Percentiles rank a stretch among this genome's conserved stretches.
These are phyloP conservation scores for Coniferiporia sulphurascens DNA, from an alignment of 1,284 basidiomycete species.

Conservation along the genomic window DNA sequence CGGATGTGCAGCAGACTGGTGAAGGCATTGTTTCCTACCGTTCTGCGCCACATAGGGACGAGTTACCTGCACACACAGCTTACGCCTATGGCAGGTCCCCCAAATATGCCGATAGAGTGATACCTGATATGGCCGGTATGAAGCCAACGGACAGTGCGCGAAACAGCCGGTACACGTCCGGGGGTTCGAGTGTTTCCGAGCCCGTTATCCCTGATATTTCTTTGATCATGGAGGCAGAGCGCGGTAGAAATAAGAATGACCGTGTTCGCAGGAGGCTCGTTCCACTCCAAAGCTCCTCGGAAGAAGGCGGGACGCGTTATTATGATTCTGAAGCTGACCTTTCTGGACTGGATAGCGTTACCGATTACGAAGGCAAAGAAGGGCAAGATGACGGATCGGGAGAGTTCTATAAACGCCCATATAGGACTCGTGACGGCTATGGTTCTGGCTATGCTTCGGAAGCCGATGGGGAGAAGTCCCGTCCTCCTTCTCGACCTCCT, in stretches of 20 bases:
- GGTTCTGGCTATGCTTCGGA: constrained; percentile 10
- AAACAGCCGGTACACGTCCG: constrained; percentile 17
- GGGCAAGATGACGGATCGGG: background rate
- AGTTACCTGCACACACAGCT: background rate
- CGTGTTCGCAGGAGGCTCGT: constrained; percentile 12
- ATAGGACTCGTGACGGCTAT: constrained; percentile 14
- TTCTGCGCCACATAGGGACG: background rate
- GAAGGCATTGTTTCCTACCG: background rate
- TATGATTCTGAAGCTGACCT: constrained; percentile 2
- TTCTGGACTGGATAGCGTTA: background rate
- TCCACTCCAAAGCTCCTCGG: constrained; percentile 15
- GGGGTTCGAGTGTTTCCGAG: constrained; percentile 16
- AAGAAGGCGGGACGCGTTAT: constrained; percentile 4
- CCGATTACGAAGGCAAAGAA: background rate
- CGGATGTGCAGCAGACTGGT: background rate
- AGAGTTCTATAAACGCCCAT: constrained; percentile 10
- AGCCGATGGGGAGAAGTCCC: background rate
- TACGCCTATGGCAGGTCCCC: constrained; percentile 6
- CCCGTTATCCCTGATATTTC: constrained; percentile 18
- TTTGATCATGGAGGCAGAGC: constrained; percentile 15
- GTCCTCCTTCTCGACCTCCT: constrained; percentile 8
- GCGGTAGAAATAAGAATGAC: constrained; percentile 2
- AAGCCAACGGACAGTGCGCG: constrained; percentile 3
- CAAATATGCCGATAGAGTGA: constrained; percentile 2
- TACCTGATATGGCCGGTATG: constrained; percentile 3